Conservation (phyloP, 495 filamentous ascomycete species). For the Amphirosellinia nigrospora region DNA sequence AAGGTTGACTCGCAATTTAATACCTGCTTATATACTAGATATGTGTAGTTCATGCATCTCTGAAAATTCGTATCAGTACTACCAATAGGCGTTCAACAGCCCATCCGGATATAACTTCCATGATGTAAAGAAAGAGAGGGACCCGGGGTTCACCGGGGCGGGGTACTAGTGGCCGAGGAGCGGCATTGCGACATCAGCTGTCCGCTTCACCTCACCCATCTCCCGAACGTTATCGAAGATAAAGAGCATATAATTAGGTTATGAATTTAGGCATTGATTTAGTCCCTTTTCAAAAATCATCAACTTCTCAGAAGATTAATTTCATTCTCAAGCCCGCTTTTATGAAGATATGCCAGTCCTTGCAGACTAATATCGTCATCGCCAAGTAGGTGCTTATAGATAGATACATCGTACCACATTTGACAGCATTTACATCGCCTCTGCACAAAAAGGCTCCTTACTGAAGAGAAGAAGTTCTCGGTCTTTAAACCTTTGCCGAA, state of each 20-base stretch:
- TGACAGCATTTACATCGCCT: not conserved
- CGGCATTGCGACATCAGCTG: constrained; percentile 42
- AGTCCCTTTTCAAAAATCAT: not conserved
- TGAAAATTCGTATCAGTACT: not conserved
- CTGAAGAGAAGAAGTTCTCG: not conserved
- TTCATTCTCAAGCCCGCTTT: not conserved
- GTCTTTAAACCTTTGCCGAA: not conserved
- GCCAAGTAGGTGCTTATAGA: not conserved
- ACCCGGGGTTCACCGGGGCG: not conserved
- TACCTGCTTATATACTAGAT: not conserved
- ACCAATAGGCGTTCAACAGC: not conserved
- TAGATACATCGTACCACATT: not conserved
- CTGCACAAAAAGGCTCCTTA: not conserved
- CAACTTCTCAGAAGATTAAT: not conserved
- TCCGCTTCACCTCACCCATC: constrained; percentile 30
- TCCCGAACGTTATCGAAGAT: constrained; percentile 10
- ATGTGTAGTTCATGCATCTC: not conserved
- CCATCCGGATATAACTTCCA: not conserved
- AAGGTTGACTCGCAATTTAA: not conserved
- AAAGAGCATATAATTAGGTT: not conserved
- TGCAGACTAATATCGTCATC: not conserved
- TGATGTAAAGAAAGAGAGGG: not conserved
- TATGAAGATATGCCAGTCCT: not conserved
- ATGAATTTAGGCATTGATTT: not conserved
- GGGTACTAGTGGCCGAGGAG: constrained; percentile 29